Base-by-base conservation (phyloP, 225 moss, liverwort and hornwort genomes). In the Takakia lepidozioides region DNA sequence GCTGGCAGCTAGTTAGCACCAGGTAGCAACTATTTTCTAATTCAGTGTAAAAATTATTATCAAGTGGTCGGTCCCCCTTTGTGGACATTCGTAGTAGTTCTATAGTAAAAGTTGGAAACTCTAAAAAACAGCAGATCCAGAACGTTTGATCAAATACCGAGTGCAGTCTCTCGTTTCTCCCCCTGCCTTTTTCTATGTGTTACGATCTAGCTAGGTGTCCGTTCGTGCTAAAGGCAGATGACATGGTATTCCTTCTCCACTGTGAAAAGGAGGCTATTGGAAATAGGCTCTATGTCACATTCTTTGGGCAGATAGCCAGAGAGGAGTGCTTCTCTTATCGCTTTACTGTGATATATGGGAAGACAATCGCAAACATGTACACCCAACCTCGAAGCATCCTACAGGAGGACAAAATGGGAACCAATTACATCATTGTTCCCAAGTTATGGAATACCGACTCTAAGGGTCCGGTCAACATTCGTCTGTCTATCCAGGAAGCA, bases 181-280 rank as follows among this genome's bases (percentile, higher is more conserved):
- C n/a, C n/a, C n/a, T n/a, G n/a, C n/a, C n/a, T n/a, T n/a, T n/a
- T n/a, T n/a, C n/a, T n/a, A n/a, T n/a, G n/a, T n/a, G n/a, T n/a
- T n/a, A n/a, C n/a, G n/a, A n/a, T n/a, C n/a, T n/a, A n/a, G n/a
- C n/a, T n/a, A n/a, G n/a, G n/a, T n/a, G n/a, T n/a, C n/a, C n/a
- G n/a, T n/a, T 85, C 51, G 8, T 85, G 0, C 51, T 85, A 0
- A 71, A 72, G 38, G 69, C 85, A 0, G 71, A 68, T 18, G 77
- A 74, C 53, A 74, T 78, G 74, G 60, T 85, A 23, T 85, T 85
- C 17, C 81, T 85, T 14, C 77, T 85, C 28, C 74, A 85, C 53
- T 62, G 24, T 9, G 81, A 85, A 43, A 78, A 69, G 52, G 70
- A 81, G 17, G 43, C 55, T 2, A 25, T 85, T 3, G 85, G 85